Evolutionary conservation across 2,329 filamentous ascomycete genomes (phyloP).

Genomic region (Cyanodermella asteris): DNA sequence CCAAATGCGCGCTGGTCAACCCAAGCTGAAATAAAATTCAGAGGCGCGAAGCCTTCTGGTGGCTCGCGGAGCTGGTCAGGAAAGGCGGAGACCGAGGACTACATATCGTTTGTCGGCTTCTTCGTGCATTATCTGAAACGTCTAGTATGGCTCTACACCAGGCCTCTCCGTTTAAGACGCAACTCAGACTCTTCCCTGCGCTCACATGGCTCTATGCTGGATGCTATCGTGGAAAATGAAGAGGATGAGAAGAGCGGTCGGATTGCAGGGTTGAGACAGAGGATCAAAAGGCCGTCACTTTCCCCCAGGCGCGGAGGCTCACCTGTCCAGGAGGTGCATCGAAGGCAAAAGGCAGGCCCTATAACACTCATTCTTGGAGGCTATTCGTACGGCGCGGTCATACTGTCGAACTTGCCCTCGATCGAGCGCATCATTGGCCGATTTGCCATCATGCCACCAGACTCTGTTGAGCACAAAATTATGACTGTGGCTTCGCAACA

Average conservation of each 20-base stretch:
- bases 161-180: background rate
- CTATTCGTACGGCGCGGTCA: constrained; percentile 79
- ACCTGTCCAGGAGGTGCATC: no score
- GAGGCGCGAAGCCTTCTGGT: constrained; percentile 53
- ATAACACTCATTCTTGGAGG: constrained; percentile 42
- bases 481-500: no score
- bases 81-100: constrained; percentile 61
- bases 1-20: no score
- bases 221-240: no score
- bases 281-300: no score
- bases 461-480: no score
- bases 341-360: constrained; percentile 2
- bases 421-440: constrained; percentile 34
- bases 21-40: constrained; percentile 17
- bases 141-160: constrained; percentile 14
- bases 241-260: no score
- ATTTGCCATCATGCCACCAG: constrained; percentile 32
- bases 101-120: constrained; percentile 62
- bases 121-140: constrained; percentile 49
- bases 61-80: constrained; percentile 76
- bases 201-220: no score
- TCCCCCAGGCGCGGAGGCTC: no score
- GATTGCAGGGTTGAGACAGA: no score
- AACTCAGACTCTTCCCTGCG: no score
- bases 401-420: constrained; percentile 48